Percentiles rank a stretch among this genome's conserved stretches.
phyloP scores from a whole-genome alignment of 2,329 filamentous ascomycete species.

The Didymella glomerata region DNA sequence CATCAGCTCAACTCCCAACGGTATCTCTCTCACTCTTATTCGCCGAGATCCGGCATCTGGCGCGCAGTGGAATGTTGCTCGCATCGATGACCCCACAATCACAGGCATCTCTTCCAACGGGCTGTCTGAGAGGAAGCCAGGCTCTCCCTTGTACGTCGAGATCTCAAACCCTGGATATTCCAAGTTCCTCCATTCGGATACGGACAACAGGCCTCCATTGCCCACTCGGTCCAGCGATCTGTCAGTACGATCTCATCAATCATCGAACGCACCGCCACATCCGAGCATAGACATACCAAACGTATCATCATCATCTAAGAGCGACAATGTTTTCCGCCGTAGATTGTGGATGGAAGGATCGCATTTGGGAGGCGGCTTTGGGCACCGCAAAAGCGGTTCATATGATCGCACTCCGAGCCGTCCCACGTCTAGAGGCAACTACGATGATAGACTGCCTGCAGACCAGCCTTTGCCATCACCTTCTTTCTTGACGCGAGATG shows the following conservation, averaged over 20 bases:
- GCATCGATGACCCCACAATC: slow-evolving; percentile 57
- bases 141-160: slow-evolving; percentile 61
- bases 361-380: slow-evolving; percentile 51
- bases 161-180: slow-evolving; percentile 68
- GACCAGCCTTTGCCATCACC: slow-evolving; percentile 28
- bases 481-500: slow-evolving; percentile 34
- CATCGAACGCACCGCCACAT: neutral
- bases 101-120: slow-evolving; percentile 56
- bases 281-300: neutral
- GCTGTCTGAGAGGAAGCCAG: slow-evolving; percentile 48
- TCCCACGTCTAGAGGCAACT: slow-evolving; percentile 35
- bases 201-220: slow-evolving; percentile 25
- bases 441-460: slow-evolving; percentile 27
- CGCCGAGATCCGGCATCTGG: slow-evolving; percentile 59
- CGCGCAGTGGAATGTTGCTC: slow-evolving; percentile 62
- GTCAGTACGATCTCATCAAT: slow-evolving; percentile 24
- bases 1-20: slow-evolving; percentile 23
- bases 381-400: slow-evolving; percentile 50
- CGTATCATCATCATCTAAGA: slow-evolving; percentile 6
- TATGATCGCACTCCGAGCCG: slow-evolving; percentile 37
- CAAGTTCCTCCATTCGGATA: slow-evolving; percentile 58
- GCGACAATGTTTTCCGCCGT: slow-evolving; percentile 51
- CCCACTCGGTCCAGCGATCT: slow-evolving; percentile 28
- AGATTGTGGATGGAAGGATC: slow-evolving; percentile 60
- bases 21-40: slow-evolving; percentile 57